Evolutionary conservation across 768 basidiomycete genomes (phyloP), one percentile per base, ranked within the genome.

Genomic region (Trametes cinnabarina): DNA sequence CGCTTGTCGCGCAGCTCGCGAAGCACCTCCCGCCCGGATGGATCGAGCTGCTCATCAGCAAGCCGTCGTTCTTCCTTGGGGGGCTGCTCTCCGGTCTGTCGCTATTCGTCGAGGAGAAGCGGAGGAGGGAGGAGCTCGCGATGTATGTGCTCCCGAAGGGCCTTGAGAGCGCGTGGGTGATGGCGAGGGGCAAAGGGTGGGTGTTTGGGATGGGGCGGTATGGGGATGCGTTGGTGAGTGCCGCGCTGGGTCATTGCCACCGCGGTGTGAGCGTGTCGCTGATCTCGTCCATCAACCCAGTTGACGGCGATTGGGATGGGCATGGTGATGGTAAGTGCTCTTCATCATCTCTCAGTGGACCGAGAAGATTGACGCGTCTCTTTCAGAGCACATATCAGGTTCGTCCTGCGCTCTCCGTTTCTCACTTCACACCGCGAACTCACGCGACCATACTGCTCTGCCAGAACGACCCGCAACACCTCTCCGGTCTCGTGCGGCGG

Each of bases 121-220:
- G 87, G 65, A 79, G 96, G n/a, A 81, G 94, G 4, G 89, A 84
- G 1, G 96, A 98, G 73, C 75, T 98, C 62, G 93, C 94, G 60
- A 92, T 94, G 93, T 94, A 89, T 68, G 88, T 86, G 1, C 73
- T 98, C 23, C 96, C 96, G 4, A 92, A 94, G 70, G 92, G 84
- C 0, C 71, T 98, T 34, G 94, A 98, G 76, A 92, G 91, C 52
- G 83, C 83, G n/a, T 98, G 94, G 94, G 78, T 86, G 0, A 84
- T 86, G 68, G 82, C 87, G 9, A 73, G 90, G 23, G 88, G 89
- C 14, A 83, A 85, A 60, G 88, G 90, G 1, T 84, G 83, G 73
- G 88, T 94, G 44, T 83, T 86, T 60, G 77, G 78, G 62, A 86
- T 86, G 30, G 88, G 87, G 9, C 81, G 82, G 48, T 83, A 80